Percentiles rank a stretch among this genome's conserved stretches.
Conservation (phyloP, 345 rosid species). For the Litchi chinensis region DNA sequence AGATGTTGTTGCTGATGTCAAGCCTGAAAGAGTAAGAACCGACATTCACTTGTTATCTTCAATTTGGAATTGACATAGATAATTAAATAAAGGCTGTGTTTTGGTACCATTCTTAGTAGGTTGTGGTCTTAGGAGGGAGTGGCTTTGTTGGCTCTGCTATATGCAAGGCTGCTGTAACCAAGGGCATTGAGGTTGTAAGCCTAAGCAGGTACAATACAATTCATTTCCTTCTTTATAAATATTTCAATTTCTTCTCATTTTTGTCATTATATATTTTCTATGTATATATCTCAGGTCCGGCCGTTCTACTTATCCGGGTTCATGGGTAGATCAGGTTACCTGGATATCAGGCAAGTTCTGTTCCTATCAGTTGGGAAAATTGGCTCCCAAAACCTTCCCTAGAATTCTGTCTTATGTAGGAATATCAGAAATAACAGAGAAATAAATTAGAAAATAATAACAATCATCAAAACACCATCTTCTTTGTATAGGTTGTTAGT, state of each 20-base stretch:
- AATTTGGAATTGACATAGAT: no score
- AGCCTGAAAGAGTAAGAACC: slow-evolving; percentile 67
- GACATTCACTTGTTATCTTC: neutral
- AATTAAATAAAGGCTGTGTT: neutral
- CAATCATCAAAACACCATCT: no score
- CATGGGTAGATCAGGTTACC: slow-evolving; percentile 94
- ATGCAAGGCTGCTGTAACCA: slow-evolving; percentile 86
- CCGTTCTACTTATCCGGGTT: slow-evolving; percentile 59
- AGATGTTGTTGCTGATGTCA: slow-evolving; percentile 79
- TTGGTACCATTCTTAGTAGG: slow-evolving; percentile 44
- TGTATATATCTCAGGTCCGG: slow-evolving; percentile 67
- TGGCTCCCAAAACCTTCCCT: no score
- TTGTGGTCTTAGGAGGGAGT: slow-evolving; percentile 88
- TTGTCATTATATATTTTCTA: neutral
- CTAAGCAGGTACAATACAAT: slow-evolving; percentile 66
- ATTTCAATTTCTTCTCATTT: neutral
- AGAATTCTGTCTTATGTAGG: no score
- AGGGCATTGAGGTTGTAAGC: slow-evolving; percentile 84
- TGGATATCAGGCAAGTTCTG: slow-evolving; percentile 71
- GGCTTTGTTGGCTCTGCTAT: slow-evolving; percentile 96
- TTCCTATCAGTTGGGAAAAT: neutral
- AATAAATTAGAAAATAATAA: no score
- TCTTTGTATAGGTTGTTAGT: slow-evolving; percentile 2
- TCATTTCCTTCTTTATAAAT: slow-evolving; percentile 8
- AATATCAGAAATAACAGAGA: no score